Conservation (phyloP, 2,329 filamentous ascomycete genomes). For the Pseudogymnoascus sp. region DNA sequence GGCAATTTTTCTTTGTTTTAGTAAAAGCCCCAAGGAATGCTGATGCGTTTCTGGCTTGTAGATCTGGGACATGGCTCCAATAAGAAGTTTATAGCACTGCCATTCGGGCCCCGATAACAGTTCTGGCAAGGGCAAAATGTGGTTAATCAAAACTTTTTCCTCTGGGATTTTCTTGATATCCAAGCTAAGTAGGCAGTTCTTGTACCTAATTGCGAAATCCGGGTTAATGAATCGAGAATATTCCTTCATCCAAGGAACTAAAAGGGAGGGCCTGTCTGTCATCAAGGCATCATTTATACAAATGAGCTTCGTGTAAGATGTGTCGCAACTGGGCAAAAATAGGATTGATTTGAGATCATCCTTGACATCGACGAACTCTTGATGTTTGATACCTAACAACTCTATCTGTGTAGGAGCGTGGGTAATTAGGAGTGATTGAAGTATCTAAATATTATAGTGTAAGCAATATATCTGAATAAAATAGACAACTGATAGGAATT, state of each 20-base stretch:
- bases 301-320: background rate
- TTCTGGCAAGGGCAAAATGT: slow-evolving; percentile 14
- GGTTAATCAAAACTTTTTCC: slow-evolving; percentile 13
- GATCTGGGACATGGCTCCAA: background rate
- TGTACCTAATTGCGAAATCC: background rate
- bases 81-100: background rate
- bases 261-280: slow-evolving; percentile 14
- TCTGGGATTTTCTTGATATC: slow-evolving; percentile 12
- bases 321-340: slow-evolving; percentile 16
- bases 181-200: slow-evolving; percentile 11
- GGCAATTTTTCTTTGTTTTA: slow-evolving; percentile 14
- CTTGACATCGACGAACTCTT: background rate
- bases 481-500: slow-evolving; percentile 10
- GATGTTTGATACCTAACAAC: background rate
- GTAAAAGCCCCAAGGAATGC: background rate
- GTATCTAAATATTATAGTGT: background rate
- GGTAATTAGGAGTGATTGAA: background rate
- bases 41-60: background rate
- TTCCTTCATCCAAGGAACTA: slow-evolving; percentile 21
- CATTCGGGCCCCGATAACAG: background rate
- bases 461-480: background rate
- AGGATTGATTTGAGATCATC: slow-evolving; percentile 14
- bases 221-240: slow-evolving; percentile 17
- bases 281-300: slow-evolving; percentile 15
- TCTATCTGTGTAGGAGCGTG: background rate